Conservation (phyloP, 495 filamentous ascomycete species). For the Trichoderma orchidacearum region DNA sequence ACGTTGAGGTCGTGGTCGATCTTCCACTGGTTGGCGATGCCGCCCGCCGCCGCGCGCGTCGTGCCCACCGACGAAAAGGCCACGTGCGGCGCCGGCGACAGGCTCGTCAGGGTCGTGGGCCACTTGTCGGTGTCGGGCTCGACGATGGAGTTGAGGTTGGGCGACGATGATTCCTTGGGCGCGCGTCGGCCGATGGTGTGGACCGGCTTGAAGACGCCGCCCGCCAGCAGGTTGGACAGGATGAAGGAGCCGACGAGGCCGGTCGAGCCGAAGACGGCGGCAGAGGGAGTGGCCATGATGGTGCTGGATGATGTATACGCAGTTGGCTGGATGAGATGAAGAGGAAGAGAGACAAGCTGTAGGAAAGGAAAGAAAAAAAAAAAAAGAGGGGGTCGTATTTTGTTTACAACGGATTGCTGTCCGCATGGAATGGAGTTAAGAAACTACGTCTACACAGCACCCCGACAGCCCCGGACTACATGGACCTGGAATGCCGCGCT, state of each 20-base stretch:
- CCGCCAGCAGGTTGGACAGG: conserved; percentile 37
- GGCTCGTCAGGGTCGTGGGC: conserved; percentile 35
- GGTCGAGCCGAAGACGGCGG: conserved; percentile 41
- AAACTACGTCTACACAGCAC: background rate
- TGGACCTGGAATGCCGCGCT: no score
- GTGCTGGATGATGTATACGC: background rate
- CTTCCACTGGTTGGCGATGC: conserved; percentile 59
- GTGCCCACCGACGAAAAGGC: conserved; percentile 57
- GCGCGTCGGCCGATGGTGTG: conserved; percentile 45
- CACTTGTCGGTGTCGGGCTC: conserved; percentile 38
- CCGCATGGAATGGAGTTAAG: background rate
- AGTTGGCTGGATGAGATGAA: background rate
- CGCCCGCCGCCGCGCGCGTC: conserved; percentile 49
- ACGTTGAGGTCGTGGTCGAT: conserved; percentile 66
- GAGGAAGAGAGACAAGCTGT: background rate
- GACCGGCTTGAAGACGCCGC: conserved; percentile 20
- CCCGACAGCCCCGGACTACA: background rate
- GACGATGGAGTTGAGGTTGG: conserved; percentile 35
- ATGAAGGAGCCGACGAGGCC: conserved; percentile 45
- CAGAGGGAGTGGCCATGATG: conserved; percentile 15
- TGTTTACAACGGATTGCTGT: background rate
- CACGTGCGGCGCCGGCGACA: conserved; percentile 41
- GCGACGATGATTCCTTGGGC: conserved; percentile 24
- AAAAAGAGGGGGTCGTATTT: background rate
- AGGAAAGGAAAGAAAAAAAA: background rate